Conservation (phyloP, 2,329 filamentous ascomycete species). For the Blumeriella jaapii region DNA sequence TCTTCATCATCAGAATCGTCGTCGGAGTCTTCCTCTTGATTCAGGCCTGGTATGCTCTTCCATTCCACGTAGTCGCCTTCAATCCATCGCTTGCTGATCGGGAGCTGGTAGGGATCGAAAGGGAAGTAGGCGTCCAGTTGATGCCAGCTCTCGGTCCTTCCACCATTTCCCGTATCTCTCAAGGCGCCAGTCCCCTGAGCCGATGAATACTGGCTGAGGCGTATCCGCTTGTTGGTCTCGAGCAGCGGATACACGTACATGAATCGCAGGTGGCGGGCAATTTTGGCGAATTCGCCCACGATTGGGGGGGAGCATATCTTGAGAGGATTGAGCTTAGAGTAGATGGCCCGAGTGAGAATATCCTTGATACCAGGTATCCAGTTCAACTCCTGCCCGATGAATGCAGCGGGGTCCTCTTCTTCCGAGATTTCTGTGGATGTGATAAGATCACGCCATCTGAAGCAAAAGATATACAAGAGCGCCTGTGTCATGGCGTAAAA, state of each 20-base stretch:
- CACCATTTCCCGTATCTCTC: slow-evolving; percentile 36
- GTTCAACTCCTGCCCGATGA: slow-evolving; percentile 58
- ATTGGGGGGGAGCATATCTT: slow-evolving; percentile 89
- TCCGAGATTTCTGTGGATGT: slow-evolving; percentile 45
- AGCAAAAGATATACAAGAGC: slow-evolving; percentile 73
- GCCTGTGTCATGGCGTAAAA: slow-evolving; percentile 63
- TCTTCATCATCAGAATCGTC: slow-evolving; percentile 22
- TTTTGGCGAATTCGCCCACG: slow-evolving; percentile 80
- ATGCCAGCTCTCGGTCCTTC: slow-evolving; percentile 63
- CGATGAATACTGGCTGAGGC: slow-evolving; percentile 59
- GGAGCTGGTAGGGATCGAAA: slow-evolving; percentile 91
- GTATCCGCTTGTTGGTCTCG: slow-evolving; percentile 83
- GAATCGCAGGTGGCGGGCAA: slow-evolving; percentile 75
- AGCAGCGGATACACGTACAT: slow-evolving; percentile 82
- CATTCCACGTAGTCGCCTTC: slow-evolving; percentile 75
- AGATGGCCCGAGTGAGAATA: slow-evolving; percentile 64
- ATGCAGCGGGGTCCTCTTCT: slow-evolving; percentile 48
- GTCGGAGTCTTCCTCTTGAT: slow-evolving; percentile 42
- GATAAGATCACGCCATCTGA: slow-evolving; percentile 88
- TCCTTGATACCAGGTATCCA: slow-evolving; percentile 70
- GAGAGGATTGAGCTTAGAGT: slow-evolving; percentile 83
- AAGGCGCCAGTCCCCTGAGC: slow-evolving; percentile 37
- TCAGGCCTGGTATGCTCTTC: slow-evolving; percentile 60
- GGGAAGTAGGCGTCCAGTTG: slow-evolving; percentile 93
- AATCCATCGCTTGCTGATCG: slow-evolving; percentile 78